These are phyloP conservation scores for Penicillium digitatum DNA, from an alignment of 2,329 filamentous ascomycete species.

Conservation along the genomic window DNA sequence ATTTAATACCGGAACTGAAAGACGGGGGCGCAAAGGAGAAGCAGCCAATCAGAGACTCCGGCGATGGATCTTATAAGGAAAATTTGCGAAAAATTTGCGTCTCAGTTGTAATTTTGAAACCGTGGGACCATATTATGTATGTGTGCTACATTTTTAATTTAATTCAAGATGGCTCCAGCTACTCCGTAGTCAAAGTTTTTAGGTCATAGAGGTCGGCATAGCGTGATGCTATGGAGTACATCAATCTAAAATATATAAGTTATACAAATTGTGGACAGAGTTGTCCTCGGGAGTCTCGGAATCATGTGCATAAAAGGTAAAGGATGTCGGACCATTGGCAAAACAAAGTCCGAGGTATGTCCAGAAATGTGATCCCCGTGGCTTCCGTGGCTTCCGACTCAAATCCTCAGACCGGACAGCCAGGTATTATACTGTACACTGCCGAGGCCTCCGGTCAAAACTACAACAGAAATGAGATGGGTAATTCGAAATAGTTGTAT, in stretches of 20 bases:
- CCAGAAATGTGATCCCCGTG: slow-evolving; percentile 19
- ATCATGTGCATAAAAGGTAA: background rate
- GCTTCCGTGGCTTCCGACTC: slow-evolving; percentile 28
- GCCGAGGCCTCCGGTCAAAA: background rate
- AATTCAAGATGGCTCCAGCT: too few species aligned
- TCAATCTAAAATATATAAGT: background rate
- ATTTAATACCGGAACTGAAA: slow-evolving; percentile 13
- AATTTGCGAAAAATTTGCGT: slow-evolving; percentile 6
- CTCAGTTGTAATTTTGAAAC: background rate
- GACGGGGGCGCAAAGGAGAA: slow-evolving; percentile 10
- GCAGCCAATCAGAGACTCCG: slow-evolving; percentile 19
- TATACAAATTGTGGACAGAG: background rate
- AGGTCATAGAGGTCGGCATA: background rate
- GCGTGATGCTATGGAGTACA: background rate
- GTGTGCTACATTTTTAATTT: background rate
- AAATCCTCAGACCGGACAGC: slow-evolving; percentile 5
- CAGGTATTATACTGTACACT: background rate
- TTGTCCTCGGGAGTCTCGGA: background rate
- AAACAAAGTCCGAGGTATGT: slow-evolving; percentile 9
- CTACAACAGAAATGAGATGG: background rate
- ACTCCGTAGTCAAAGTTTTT: background rate
- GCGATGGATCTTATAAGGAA: slow-evolving; percentile 19
- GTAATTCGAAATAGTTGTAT: background rate
- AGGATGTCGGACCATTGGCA: slow-evolving; percentile 1
- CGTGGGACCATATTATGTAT: background rate